phyloP scores from a whole-genome alignment of 73 alveolate species.

The Symbiodinium pilosum region DNA sequence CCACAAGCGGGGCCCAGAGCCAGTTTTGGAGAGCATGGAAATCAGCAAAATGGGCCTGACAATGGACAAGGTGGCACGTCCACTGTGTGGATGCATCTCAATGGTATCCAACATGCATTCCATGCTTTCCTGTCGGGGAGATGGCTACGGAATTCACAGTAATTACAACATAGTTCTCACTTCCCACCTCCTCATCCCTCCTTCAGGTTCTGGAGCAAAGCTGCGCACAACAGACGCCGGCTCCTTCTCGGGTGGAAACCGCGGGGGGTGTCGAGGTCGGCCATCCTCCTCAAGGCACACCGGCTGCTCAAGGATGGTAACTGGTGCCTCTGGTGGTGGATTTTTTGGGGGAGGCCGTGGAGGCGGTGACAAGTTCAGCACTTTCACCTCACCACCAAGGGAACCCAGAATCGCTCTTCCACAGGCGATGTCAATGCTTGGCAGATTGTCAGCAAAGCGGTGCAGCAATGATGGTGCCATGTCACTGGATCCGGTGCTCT shows the following conservation, averaged over 20 bases:
- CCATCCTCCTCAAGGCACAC: not conserved
- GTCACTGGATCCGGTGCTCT: not conserved
- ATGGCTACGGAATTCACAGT: too few relatives aligned
- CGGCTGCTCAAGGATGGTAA: not conserved
- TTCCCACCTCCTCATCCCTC: not conserved
- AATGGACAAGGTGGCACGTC: not conserved
- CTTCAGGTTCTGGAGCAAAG: not conserved
- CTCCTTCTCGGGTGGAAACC: conserved; percentile 2
- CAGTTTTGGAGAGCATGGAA: too few relatives aligned
- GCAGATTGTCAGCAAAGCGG: conserved; percentile 52
- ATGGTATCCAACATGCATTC: conserved; percentile 75
- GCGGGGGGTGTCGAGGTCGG: conserved; percentile 10
- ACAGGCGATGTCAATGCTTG: conserved; percentile 32
- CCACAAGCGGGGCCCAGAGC: too few relatives aligned
- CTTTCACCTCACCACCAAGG: conserved; percentile 74
- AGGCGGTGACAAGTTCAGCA: conserved; percentile 55
- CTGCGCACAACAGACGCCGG: not conserved
- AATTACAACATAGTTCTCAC: too few relatives aligned
- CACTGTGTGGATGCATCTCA: conserved; percentile 54
- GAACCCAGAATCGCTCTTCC: conserved; percentile 51
- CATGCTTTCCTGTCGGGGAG: conserved; percentile 56
- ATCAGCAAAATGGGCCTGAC: not conserved
- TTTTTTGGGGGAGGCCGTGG: not conserved
- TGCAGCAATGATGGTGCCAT: not conserved
- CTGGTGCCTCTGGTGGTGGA: not conserved